Evolutionary conservation across 768 basidiomycete species (phyloP).

Genomic region (Scleroderma bovista): DNA sequence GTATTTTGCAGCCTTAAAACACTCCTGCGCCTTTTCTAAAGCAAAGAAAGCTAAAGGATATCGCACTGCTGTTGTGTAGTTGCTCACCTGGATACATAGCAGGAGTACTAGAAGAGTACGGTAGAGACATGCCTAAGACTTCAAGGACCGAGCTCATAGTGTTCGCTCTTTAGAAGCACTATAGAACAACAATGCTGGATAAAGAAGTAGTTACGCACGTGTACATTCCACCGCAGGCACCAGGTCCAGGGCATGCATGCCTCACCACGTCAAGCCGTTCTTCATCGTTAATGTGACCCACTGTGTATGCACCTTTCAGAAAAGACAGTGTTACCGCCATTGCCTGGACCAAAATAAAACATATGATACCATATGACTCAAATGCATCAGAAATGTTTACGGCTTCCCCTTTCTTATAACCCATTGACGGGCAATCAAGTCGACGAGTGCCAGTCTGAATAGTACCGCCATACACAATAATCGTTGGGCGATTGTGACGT

Average conservation of each 20-base stretch:
- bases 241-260: constrained; percentile 80
- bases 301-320: constrained; percentile 69
- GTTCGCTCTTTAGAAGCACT: constrained; percentile 49
- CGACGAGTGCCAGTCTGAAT: constrained; percentile 74
- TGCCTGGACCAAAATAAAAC: neutral
- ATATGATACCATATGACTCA: constrained; percentile 64
- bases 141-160: constrained; percentile 86
- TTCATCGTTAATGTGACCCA: constrained; percentile 74
- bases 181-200: no score
- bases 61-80: neutral
- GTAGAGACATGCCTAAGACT: constrained; percentile 80
- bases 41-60: neutral
- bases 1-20: constrained; percentile 70
- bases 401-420: constrained; percentile 69
- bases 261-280: constrained; percentile 81
- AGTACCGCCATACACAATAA: constrained; percentile 84
- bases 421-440: constrained; percentile 77
- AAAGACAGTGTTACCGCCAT: neutral
- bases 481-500: constrained; percentile 82
- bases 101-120: constrained; percentile 71
- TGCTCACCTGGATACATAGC: constrained; percentile 60
- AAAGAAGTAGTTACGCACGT: constrained; percentile 42
- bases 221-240: constrained; percentile 87
- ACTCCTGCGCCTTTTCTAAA: constrained; percentile 78
- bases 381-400: constrained; percentile 84